These are phyloP conservation scores for Sporothrix pallida DNA, from an alignment of 2,329 filamentous ascomycete genomes.

Conservation along the genomic window DNA sequence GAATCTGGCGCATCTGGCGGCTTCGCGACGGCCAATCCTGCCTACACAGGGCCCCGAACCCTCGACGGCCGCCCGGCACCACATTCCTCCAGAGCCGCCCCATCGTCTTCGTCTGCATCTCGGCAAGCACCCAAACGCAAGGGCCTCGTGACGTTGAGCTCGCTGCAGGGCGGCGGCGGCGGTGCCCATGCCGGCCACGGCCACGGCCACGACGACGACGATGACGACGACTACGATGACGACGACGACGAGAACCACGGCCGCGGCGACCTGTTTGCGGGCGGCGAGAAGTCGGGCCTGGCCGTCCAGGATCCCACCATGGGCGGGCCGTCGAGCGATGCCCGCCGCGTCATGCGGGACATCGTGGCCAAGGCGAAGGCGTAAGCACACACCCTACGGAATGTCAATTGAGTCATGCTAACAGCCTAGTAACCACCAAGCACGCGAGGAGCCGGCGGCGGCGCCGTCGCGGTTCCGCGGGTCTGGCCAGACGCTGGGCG, in stretches of 20 bases:
- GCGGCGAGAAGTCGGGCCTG: constrained; percentile 80
- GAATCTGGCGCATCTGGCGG: not conserved
- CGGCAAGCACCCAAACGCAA: constrained; percentile 58
- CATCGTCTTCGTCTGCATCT: not conserved
- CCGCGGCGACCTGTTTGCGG: constrained; percentile 75
- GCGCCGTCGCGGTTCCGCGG: constrained; percentile 67
- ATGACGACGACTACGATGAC: constrained; percentile 64
- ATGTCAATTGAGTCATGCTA: not conserved
- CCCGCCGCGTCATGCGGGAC: constrained; percentile 64
- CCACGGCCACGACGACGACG: constrained; percentile 60
- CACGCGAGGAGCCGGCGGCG: constrained; percentile 36
- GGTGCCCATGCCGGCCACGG: constrained; percentile 64
- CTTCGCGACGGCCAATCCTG: constrained; percentile 42
- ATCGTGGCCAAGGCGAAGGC: constrained; percentile 67
- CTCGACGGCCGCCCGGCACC: constrained; percentile 67
- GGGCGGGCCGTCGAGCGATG: constrained; percentile 50
- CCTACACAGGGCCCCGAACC: constrained; percentile 66
- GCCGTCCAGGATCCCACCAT: constrained; percentile 66
- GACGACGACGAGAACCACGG: constrained; percentile 63
- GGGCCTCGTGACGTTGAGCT: constrained; percentile 66
- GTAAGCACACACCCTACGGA: not conserved
- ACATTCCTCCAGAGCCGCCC: constrained; percentile 44
- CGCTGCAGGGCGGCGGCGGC: constrained; percentile 57
- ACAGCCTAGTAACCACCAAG: not conserved
- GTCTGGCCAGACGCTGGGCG: constrained; percentile 75